Percentiles rank a stretch among this genome's conserved stretches.
phyloP scores from a whole-genome alignment of 495 filamentous ascomycete species.

The Podospora comata region DNA sequence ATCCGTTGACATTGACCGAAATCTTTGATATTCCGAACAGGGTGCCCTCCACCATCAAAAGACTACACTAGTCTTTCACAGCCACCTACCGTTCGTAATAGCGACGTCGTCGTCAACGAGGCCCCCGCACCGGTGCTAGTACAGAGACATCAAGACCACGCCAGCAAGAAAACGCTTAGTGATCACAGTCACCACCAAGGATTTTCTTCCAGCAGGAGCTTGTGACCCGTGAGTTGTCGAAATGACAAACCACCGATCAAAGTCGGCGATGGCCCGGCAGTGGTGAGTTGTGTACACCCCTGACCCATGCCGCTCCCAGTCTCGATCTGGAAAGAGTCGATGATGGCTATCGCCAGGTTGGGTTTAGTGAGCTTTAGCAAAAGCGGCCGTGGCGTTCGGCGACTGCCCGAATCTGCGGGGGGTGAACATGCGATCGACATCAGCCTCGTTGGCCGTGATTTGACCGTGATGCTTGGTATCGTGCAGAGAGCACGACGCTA shows the following conservation, averaged over 20 bases:
- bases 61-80: not conserved
- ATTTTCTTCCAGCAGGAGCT: not conserved
- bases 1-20: not conserved
- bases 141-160: not conserved
- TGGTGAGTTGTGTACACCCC: not conserved
- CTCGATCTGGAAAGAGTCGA: constrained; percentile 1
- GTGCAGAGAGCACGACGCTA: constrained; percentile 2
- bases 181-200: not conserved
- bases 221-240: not conserved
- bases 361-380: not conserved
- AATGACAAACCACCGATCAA: constrained; percentile 1
- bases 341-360: not conserved
- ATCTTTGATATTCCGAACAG: constrained; percentile 1
- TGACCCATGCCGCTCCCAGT: constrained; percentile 2
- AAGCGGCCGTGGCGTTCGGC: constrained; percentile 11
- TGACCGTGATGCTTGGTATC: constrained; percentile 1
- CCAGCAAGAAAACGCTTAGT: not conserved
- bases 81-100: not conserved
- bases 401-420: constrained; percentile 12
- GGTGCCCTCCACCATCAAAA: not conserved
- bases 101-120: not conserved
- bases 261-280: not conserved
- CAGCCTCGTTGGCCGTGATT: constrained; percentile 8
- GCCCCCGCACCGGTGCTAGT: not conserved
- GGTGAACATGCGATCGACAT: constrained; percentile 7